Base-by-base conservation (phyloP, 352 stramenopile species). In the Phytophthora citrophthora region DNA sequence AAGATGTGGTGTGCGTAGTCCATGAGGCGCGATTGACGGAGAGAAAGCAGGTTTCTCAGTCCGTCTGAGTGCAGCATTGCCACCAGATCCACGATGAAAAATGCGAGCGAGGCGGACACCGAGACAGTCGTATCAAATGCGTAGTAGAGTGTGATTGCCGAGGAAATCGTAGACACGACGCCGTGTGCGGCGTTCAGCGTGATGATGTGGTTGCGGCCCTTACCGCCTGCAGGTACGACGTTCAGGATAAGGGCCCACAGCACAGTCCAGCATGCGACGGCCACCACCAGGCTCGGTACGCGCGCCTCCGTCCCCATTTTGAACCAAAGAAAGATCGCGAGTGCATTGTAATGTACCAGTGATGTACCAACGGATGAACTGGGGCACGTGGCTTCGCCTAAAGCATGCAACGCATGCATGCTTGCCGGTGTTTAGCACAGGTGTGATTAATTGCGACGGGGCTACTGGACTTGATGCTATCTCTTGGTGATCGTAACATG, bases 1-100 rank as follows among this genome's bases (percentile, higher is more conserved):
- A 93, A 72, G 8, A 88, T 40, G 67, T 93, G 84, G 54, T 93
- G 82, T 10, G 49, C 74, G 53, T 93, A 93, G 69, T 93, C 84
- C 84, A 93, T 84, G 29, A 79, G 61, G 5, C 82, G 63, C 54
- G 84, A 83, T 20, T 68, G 72, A 38, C 79, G 64, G 16, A 91
- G 62, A 38, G 54, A 52, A 4, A 55, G 36, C 7, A 86, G 58
- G 41, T 76, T 77, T 16, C 16, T 39, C 18, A 89, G 31, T 8
- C 79, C 79, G 39, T 91, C 82, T 15, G 65, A 64, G 48, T 75
- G 39, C 29, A 89, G 41, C 84, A 93, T 93, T 7, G 73, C 82
- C 20, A 70, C 62, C 16, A 91, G 71, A 50, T 93, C 84, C 50
- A 93, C 80, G 55, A 90, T 66, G 62, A 91, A 93, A 61, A 77